Percentiles rank a stretch among this genome's conserved stretches.
Conservation (phyloP, 257 asterid genomes). For the Przewalskia tangutica region DNA sequence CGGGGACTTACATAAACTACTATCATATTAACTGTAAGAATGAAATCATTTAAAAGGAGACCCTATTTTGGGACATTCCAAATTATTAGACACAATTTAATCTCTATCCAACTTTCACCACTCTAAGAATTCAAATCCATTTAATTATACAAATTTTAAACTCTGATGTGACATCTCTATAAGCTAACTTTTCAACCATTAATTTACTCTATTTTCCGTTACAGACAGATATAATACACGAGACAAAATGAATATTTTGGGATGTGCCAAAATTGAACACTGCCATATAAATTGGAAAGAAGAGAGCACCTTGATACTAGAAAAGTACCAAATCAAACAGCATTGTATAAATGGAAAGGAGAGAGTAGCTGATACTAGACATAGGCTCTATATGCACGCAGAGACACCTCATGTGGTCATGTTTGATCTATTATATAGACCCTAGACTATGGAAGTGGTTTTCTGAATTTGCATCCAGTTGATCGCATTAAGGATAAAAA, state of each 20-base stretch:
- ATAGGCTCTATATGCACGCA: neutral
- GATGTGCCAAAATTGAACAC: neutral
- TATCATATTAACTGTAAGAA: neutral
- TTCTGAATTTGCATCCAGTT: neutral
- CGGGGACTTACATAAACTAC: neutral
- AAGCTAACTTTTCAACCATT: neutral
- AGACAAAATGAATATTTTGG: neutral
- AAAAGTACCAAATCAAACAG: neutral
- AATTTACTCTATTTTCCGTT: neutral
- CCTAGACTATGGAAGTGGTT: neutral
- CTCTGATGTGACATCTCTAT: neutral
- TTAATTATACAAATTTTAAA: neutral
- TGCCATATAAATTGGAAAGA: neutral
- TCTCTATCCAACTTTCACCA: neutral
- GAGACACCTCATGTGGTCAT: neutral
- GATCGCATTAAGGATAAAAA: neutral
- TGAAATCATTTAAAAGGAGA: neutral
- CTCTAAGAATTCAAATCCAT: neutral
- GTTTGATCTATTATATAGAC: neutral
- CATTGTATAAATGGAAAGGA: neutral
- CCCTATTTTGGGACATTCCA: neutral
- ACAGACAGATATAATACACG: neutral
- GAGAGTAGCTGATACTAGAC: neutral
- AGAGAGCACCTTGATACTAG: neutral
- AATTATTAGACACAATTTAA: neutral